Conservation (phyloP, 768 basidiomycete species). For the Mycena pura region DNA sequence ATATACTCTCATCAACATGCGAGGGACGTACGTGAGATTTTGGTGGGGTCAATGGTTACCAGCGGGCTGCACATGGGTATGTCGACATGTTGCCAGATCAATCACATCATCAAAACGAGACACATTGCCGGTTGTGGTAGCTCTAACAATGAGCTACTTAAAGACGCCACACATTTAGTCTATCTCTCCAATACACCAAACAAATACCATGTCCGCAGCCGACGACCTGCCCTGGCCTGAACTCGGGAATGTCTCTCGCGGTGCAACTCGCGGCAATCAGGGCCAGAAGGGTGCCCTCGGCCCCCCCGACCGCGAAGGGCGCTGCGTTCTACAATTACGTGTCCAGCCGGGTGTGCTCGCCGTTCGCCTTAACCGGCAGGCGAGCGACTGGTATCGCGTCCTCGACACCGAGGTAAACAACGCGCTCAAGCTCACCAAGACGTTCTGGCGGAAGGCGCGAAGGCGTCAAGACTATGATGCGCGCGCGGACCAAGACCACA, state of each 20-base stretch:
- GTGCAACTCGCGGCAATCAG: conserved; percentile 85
- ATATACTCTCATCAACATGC: conserved; percentile 22
- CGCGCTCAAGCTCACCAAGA: conserved; percentile 84
- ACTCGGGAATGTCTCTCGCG: conserved; percentile 83
- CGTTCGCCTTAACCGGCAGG: conserved; percentile 73
- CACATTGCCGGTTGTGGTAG: conserved; percentile 13
- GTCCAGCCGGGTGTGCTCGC: conserved; percentile 85
- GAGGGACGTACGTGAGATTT: conserved; percentile 24
- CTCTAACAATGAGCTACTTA: too few relatives aligned
- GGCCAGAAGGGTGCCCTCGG: conserved; percentile 84
- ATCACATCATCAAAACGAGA: conserved; percentile 4
- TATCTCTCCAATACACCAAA: conserved; percentile 32
- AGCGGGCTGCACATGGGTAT: conserved; percentile 9
- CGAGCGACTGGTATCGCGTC: conserved; percentile 83
- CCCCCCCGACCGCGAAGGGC: conserved; percentile 75
- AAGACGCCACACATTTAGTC: neutral
- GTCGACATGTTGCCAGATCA: conserved; percentile 18
- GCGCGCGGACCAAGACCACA: conserved; percentile 86
- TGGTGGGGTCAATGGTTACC: conserved; percentile 7
- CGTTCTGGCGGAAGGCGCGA: conserved; percentile 84
- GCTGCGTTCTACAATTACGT: conserved; percentile 77
- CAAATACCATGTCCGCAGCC: conserved; percentile 55
- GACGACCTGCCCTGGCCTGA: conserved; percentile 91
- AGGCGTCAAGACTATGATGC: conserved; percentile 86
- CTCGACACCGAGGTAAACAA: conserved; percentile 82